Conservation (phyloP, 106 monocot genomes). For the Dendrobium chrysotoxum region DNA sequence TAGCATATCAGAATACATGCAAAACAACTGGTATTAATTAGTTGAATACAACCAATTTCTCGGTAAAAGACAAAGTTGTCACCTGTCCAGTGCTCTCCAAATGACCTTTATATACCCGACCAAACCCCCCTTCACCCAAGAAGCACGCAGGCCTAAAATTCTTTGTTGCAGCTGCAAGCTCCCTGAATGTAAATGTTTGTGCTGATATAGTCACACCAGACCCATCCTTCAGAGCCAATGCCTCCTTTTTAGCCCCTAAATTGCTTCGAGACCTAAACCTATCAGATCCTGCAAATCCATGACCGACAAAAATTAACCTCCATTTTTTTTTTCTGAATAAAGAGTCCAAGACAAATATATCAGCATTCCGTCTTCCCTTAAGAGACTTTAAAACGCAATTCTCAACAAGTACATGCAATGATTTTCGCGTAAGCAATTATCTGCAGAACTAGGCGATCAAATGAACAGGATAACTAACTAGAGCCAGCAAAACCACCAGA, state of each 20-base stretch:
- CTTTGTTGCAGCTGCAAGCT: conserved; percentile 36
- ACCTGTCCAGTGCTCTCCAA: conserved; percentile 46
- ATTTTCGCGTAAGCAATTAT: too few species aligned
- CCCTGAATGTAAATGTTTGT: conserved; percentile 37
- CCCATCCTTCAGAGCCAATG: conserved; percentile 21
- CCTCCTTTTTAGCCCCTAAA: conserved; percentile 14
- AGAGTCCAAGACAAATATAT: neutral
- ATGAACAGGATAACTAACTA: neutral
- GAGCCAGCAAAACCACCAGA: neutral
- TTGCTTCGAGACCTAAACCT: conserved; percentile 10
- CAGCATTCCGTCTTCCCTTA: neutral
- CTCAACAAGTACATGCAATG: neutral
- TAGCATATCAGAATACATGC: neutral
- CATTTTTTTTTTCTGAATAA: neutral
- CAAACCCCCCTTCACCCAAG: conserved; percentile 52
- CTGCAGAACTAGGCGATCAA: neutral
- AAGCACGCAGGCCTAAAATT: conserved; percentile 39
- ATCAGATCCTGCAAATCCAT: conserved; percentile 24
- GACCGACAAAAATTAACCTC: neutral
- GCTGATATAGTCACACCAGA: conserved; percentile 31
- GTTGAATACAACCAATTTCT: neutral
- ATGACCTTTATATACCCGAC: conserved; percentile 44
- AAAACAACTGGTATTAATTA: neutral
- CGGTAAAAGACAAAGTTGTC: neutral
- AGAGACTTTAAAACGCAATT: neutral